A percentile compares a stretch with the other conserved stretches of the same genome.
Conservation (phyloP, 2,329 filamentous ascomycete species). For the Talaromyces sp. region DNA sequence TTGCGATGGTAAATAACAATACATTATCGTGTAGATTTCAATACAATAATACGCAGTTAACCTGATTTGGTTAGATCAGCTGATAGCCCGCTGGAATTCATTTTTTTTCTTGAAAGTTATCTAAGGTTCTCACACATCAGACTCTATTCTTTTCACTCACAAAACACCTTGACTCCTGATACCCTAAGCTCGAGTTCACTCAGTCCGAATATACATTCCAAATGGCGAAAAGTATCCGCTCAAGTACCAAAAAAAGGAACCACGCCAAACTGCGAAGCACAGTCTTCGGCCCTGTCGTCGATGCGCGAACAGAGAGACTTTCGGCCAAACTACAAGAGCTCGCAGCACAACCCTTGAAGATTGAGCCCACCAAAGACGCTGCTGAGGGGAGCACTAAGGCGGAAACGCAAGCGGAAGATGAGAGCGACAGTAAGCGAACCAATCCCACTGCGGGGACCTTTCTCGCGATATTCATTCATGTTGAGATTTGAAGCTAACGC, state of each 20-base stretch:
- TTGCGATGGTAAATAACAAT: neutral
- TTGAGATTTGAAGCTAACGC: constrained; percentile 1
- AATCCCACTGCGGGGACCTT: neutral
- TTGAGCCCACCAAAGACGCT: constrained; percentile 26
- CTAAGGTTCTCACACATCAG: neutral
- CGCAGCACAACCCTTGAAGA: constrained; percentile 63
- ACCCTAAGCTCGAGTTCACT: neutral
- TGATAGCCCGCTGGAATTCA: neutral
- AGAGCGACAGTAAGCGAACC: constrained; percentile 15
- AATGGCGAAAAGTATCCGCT: constrained; percentile 86
- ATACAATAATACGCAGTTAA: neutral
- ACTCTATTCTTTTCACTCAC: neutral
- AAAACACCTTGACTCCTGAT: neutral
- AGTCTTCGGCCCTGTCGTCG: constrained; percentile 80
- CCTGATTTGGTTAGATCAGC: neutral
- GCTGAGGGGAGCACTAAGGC: constrained; percentile 18
- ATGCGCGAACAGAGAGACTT: constrained; percentile 75
- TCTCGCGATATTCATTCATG: neutral
- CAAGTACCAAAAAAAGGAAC: constrained; percentile 78
- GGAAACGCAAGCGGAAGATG: constrained; percentile 19
- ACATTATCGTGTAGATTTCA: neutral
- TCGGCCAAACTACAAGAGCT: constrained; percentile 82
- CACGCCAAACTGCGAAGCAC: constrained; percentile 73
- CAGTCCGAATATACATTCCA: constrained; percentile 22
- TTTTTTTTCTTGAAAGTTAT: neutral